Base-by-base conservation (phyloP, 495 filamentous ascomycete genomes). In the Annulohypoxylon nitens region DNA sequence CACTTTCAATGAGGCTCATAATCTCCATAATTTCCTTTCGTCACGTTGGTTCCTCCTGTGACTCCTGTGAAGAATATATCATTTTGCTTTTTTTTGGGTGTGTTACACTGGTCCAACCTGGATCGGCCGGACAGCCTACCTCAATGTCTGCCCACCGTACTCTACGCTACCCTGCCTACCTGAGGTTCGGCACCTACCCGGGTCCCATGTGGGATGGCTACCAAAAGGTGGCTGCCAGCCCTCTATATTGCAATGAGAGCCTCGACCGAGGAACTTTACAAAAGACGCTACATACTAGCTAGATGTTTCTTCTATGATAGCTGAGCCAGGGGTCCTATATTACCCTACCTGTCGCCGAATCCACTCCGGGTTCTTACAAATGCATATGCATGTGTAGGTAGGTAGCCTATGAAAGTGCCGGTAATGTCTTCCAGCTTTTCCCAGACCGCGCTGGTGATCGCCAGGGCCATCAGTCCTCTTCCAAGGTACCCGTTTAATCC, bases 401-500 rank as follows among this genome's bases (percentile, higher is more conserved):
- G 26, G 30, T 47, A 60, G 11, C 54, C 50, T 12, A 26, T 23
- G n/a, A 43, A 23, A 48, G 51, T 45, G 43, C 50, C 14, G 61
- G 37, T 18, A 58, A 75, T 75, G 73, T 23, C 73, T 57, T 70
- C 73, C 2, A n/a, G 58, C 10, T 71, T 67, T 23, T 43, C 63
- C 18, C 67, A 75, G 33, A 62, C 64, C 23, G 61, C 68, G n/a
- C 68, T 76, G 41, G 71, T 58, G 54, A 71, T 82, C 58, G 64
- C 69, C 66, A 80, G 74, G 64, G 76, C 78, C 20, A 55, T 80
- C 18, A 61, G 70, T 11, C 69, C 80, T 7, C 41, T 78, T 10
- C 60, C 79, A 5, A 71, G 75, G 23, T 76, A 77, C 50, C 78
- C 74, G 37, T 76, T 78, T 25, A 37, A 47, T 20, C 81, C 78